These are phyloP conservation scores for Xylariaceae sp. DNA, from an alignment of 2,329 filamentous ascomycete genomes.

Conservation along the genomic window DNA sequence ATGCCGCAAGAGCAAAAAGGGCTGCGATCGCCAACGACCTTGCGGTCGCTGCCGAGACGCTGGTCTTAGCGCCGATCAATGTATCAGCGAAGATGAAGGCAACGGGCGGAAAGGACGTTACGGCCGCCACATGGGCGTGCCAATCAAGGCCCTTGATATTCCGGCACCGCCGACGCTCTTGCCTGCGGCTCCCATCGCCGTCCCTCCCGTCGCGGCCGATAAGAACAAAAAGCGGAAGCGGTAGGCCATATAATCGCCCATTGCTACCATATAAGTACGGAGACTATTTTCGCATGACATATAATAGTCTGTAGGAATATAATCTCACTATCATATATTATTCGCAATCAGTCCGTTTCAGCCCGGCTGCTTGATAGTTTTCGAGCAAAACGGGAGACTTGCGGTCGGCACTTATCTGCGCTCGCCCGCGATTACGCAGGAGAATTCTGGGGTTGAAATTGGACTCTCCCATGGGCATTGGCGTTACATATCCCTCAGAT, in stretches of 20 bases:
- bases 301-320: neutral
- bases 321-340: conserved; percentile 5
- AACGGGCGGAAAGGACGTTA: conserved; percentile 96
- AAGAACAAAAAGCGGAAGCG: conserved; percentile 62
- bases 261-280: neutral
- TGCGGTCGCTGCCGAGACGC: conserved; percentile 95
- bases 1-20: conserved; percentile 99
- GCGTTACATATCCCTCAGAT: conserved; percentile 24
- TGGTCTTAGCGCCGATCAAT: conserved; percentile 86
- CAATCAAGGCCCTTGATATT: conserved; percentile 55
- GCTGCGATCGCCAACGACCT: conserved; percentile 92
- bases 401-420: neutral
- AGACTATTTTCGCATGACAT: neutral
- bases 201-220: conserved; percentile 44
- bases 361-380: neutral
- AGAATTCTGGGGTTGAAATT: conserved; percentile 15
- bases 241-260: conserved; percentile 32
- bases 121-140: conserved; percentile 66
- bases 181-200: conserved; percentile 41
- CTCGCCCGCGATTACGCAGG: conserved; percentile 9
- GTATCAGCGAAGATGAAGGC: conserved; percentile 94
- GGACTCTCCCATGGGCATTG: conserved; percentile 22
- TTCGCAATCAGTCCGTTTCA: neutral
- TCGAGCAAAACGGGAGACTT: neutral
- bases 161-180: conserved; percentile 35